Conservation (phyloP, 169 alveolate genomes). For the Toxoplasma gondii region DNA sequence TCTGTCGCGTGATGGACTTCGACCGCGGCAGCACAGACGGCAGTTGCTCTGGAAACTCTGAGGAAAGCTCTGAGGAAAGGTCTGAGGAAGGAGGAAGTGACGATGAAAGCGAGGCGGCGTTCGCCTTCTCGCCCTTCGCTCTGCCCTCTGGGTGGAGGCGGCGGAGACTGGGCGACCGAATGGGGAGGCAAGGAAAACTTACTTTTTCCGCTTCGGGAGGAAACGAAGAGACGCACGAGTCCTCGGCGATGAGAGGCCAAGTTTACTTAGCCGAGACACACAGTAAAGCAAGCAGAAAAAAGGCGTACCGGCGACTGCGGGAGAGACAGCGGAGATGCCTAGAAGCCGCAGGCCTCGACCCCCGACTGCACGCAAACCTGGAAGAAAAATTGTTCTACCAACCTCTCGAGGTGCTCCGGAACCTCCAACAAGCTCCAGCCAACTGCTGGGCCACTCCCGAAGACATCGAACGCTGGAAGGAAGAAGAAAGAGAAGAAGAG, state of each 20-base stretch:
- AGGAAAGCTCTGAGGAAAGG: not conserved
- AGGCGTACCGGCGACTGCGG: not conserved
- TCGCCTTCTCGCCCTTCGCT: not conserved
- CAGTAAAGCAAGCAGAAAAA: not conserved
- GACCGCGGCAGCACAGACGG: constrained; percentile 57
- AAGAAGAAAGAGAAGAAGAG: not conserved
- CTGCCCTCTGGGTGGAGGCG: not conserved
- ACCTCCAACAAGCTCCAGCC: constrained; percentile 12
- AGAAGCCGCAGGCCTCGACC: constrained; percentile 20
- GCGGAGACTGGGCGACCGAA: not conserved
- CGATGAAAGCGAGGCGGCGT: not conserved
- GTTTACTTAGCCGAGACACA: not conserved
- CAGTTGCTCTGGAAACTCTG: not conserved
- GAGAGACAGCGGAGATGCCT: not conserved
- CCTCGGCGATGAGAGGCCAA: too few relatives aligned
- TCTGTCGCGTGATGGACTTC: constrained; percentile 29
- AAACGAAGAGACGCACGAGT: not conserved
- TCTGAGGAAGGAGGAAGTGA: not conserved
- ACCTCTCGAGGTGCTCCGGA: not conserved
- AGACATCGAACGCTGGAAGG: not conserved
- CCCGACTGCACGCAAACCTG: constrained; percentile 18
- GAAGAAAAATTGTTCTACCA: not conserved
- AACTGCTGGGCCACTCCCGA: not conserved
- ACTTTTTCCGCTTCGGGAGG: not conserved
- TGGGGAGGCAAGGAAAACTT: not conserved